Base-by-base conservation (phyloP, 1,284 basidiomycete genomes). In the Sanghuangporus weigelae region DNA sequence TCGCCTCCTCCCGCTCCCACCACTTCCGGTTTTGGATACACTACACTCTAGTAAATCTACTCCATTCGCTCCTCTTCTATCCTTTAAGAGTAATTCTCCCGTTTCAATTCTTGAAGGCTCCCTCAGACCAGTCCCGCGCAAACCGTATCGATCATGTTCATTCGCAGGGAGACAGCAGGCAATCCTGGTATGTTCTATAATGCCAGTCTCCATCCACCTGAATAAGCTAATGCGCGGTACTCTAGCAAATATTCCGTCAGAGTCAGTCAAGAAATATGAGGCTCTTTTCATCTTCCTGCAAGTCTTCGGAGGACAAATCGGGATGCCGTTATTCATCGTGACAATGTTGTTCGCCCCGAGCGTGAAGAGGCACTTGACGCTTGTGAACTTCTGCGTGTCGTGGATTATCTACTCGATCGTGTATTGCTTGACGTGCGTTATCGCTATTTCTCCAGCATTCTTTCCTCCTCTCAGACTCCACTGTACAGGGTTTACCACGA, bases 321-420 rank as follows among this genome's bases (percentile, higher is more conserved):
- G 63, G 11, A 51, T 65, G 54, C 63, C 63, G 21, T 39, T 65
- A 38, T 65, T 65, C 59, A 55, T 65, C 31, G 63, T 11, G 19
- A 65, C 63, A n/a, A 61, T 65, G 60, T 44, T 65, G 5, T 19
- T 65, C 36, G 26, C 63, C n/a, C 54, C 40, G 40, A 44, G 42
- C 40, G 63, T 65, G 39, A 61, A 65, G 35, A 19, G 59, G 4
- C 63, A 65, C 36, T 46, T 55, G 31, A 65, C 55, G 10, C 59
- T 65, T 31, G 60, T 65, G 35, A 65, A 65, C 35, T 65, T 61
- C 35, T 60, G 59, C n/a, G 40, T 42, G 11, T 61, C 60, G 19
- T 65, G 63, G 63, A 61, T 61, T n/a, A 59, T 65, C 11, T 61
- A 61, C 35, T 65, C 63, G 8, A 50, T 65, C 19, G 59, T 61